Percentiles rank a stretch among this genome's conserved stretches.
Evolutionary conservation across 2,329 filamentous ascomycete species (phyloP).

Genomic region (Talaromyces sp.): DNA sequence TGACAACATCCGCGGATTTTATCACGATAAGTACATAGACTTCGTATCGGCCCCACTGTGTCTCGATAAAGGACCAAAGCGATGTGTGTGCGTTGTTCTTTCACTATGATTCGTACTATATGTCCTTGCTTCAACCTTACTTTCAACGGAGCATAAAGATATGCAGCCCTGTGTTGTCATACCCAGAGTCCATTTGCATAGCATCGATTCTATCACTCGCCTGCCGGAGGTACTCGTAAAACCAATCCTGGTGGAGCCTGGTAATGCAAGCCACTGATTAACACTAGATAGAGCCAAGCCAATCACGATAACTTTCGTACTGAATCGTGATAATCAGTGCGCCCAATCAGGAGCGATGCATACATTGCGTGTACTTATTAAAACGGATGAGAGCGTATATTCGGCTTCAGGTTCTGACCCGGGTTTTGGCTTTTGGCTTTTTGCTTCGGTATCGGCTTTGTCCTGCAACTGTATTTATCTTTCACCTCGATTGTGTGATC

Average conservation of each 20-base stretch:
- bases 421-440: background rate
- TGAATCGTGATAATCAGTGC: background rate
- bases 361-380: background rate
- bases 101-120: background rate
- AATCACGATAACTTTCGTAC: background rate
- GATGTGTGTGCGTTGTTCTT: background rate
- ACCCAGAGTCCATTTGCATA: background rate
- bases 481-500: no score
- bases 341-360: background rate
- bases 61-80: background rate
- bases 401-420: background rate
- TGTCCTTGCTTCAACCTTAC: background rate
- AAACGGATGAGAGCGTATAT: background rate
- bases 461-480: background rate
- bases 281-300: background rate
- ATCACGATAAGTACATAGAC: background rate
- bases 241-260: background rate
- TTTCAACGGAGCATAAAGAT: background rate
- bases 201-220: background rate
- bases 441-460: background rate
- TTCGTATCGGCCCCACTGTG: background rate
- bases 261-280: background rate
- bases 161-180: background rate
- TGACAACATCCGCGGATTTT: background rate
- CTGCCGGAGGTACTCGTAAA: background rate